Evolutionary conservation across 208 protist species (phyloP).

Genomic region (Kentomonas sorsogonicus): DNA sequence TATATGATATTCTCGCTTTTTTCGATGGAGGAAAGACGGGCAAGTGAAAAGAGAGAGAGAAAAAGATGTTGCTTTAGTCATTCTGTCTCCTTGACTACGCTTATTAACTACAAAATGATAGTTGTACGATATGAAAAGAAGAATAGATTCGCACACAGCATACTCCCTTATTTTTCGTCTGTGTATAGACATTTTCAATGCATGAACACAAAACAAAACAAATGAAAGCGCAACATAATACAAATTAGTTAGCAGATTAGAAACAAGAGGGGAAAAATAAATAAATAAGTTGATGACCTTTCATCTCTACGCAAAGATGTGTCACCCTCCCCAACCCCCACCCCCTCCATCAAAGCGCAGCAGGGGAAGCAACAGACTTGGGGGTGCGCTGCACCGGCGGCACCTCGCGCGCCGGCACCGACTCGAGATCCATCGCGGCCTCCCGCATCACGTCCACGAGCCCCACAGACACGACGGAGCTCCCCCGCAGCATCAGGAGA

Average conservation of each 20-base stretch:
- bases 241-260: background rate
- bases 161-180: too few species aligned
- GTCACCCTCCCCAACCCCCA: too few species aligned
- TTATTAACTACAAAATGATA: too few species aligned
- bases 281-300: background rate
- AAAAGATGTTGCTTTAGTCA: too few species aligned
- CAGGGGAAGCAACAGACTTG: slow-evolving; percentile 1
- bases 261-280: slow-evolving; percentile 7
- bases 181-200: too few species aligned
- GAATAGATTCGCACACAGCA: too few species aligned
- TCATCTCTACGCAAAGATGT: too few species aligned
- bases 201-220: slow-evolving; percentile 10
- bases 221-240: slow-evolving; percentile 1
- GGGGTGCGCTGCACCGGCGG: slow-evolving; percentile 25
- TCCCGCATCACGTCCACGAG: slow-evolving; percentile 72
- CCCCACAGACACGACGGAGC: slow-evolving; percentile 63
- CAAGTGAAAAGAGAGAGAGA: background rate
- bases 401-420: slow-evolving; percentile 52
- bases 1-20: background rate
- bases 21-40: background rate
- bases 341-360: too few species aligned
- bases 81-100: too few species aligned
- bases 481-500: slow-evolving; percentile 68
- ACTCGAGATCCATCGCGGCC: slow-evolving; percentile 41
- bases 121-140: too few species aligned